Evolutionary conservation across 129 eudicot species (phyloP).

Genomic region (Kitagawia praeruptora): DNA sequence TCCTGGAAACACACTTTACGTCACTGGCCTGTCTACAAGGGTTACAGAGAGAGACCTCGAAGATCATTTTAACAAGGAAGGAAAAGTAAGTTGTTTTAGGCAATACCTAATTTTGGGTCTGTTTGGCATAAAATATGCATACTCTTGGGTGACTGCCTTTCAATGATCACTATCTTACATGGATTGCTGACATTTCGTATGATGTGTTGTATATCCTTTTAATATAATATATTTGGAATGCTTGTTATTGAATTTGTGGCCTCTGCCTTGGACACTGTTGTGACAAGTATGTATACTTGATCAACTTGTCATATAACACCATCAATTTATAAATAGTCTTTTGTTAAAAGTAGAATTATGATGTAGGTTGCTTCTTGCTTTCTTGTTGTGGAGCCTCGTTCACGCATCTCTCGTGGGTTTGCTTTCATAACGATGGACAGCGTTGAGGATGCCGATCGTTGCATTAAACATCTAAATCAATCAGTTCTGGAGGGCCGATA

Average conservation of each 20-base stretch:
- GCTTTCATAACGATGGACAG: slow-evolving; percentile 83
- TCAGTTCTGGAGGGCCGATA: slow-evolving; percentile 92
- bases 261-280: background rate
- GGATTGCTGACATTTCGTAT: background rate
- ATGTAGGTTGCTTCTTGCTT: slow-evolving; percentile 75
- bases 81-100: slow-evolving; percentile 47
- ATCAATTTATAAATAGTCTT: background rate
- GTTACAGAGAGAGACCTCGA: slow-evolving; percentile 84
- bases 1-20: slow-evolving; percentile 89
- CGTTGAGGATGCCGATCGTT: slow-evolving; percentile 83
- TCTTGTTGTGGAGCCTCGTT: slow-evolving; percentile 96
- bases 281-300: background rate
- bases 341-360: background rate
- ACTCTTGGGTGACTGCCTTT: background rate
- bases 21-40: slow-evolving; percentile 93
- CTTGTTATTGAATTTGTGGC: background rate
- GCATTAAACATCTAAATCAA: slow-evolving; percentile 86
- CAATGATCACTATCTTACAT: background rate
- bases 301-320: background rate
- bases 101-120: background rate
- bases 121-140: background rate
- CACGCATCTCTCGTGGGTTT: slow-evolving; percentile 92
- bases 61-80: slow-evolving; percentile 85
- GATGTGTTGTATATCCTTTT: background rate
- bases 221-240: background rate